Evolutionary conservation across 257 asterid genomes (phyloP), one percentile per base, ranked within the genome.

Genomic region (Forsythia suspensa): DNA sequence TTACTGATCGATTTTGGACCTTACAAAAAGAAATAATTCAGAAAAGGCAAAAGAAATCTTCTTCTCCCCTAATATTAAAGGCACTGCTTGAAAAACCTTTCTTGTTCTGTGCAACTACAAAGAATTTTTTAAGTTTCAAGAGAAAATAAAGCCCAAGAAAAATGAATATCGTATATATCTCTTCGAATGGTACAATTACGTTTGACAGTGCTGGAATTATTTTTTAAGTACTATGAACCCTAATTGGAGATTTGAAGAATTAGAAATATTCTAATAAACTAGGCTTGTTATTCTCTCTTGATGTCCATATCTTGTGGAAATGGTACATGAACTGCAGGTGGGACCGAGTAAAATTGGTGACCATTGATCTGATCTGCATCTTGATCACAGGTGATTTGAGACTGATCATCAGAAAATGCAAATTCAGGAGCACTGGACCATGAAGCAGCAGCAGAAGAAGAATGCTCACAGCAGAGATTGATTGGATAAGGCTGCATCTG

Each of bases 191-290:
- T 57, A 1, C 34, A 29, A 29, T 0, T 1, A 29, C 1, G 34
- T 29, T 29, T 29, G 34, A 1, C 34, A 29, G 34, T 29, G 34
- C 34, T 29, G 34, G 2, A 29, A 29, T 29, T 29, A 29, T 29
- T 29, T 29, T 29, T 29, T 29, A 1, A 29, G 34, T 29, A 1
- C 34, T 29, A 43, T 51, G 71, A 87, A 76, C 44, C 85, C 87
- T 59, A 86, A 55, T 15, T 87, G 84, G 41, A 87, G 87, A 84
- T 82, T 87, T 41, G 79, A 66, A 41, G 83, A 68, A 55, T 72
- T 81, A 74, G 77, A 73, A 10, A 8, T 69, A 44, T 75, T 18
- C 38, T 81, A 61, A 65, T 43, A 66, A n/a, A 10, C 73, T 72
- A 80, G 75, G 43, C 72, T 36, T 59, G 24, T 40, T 79, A 68